Percentiles rank a stretch among this genome's conserved stretches.
Conservation (phyloP, 192 early-diverging fungal genomes). For the Entomortierella chlamydospora region DNA sequence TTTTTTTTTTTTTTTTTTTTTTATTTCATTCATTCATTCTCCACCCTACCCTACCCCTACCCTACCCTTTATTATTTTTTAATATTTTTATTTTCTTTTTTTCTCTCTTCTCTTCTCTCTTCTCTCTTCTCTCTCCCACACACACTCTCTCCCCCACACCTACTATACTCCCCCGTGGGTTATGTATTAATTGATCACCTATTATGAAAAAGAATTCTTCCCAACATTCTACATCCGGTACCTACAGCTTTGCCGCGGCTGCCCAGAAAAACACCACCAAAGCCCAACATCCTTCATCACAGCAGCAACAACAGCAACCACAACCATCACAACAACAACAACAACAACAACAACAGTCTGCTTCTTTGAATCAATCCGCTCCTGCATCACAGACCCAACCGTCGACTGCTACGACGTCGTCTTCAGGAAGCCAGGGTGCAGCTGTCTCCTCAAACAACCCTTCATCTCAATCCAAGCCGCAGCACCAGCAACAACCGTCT, state of each 20-base stretch:
- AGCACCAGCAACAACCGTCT: conserved; percentile 8
- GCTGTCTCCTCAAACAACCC: conserved; percentile 1
- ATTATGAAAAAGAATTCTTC: conserved; percentile 56
- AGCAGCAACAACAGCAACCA: conserved; percentile 6
- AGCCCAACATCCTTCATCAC: too few relatives aligned
- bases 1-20: too few relatives aligned
- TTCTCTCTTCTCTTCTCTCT: conserved; percentile 6
- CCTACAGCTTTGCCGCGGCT: conserved; percentile 56
- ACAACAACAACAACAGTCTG: conserved; percentile 13
- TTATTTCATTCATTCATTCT: too few relatives aligned
- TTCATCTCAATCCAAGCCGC: conserved; percentile 12
- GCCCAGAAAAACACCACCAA: conserved; percentile 48
- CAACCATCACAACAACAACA: conserved; percentile 6
- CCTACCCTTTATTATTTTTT: background rate
- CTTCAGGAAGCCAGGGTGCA: conserved; percentile 34
- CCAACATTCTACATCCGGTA: conserved; percentile 47
- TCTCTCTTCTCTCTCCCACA: background rate
- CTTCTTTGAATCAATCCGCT: conserved; percentile 13
- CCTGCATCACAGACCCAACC: conserved; percentile 22
- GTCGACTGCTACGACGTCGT: conserved; percentile 36
- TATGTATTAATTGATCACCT: conserved; percentile 51
- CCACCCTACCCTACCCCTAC: too few relatives aligned
- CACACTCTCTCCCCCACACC: background rate
- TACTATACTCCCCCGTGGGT: conserved; percentile 27
- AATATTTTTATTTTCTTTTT: background rate